Evolutionary conservation across 495 filamentous ascomycete species (phyloP), one percentile per base, ranked within the genome.

Genomic region (Lasiosphaeria miniovina): DNA sequence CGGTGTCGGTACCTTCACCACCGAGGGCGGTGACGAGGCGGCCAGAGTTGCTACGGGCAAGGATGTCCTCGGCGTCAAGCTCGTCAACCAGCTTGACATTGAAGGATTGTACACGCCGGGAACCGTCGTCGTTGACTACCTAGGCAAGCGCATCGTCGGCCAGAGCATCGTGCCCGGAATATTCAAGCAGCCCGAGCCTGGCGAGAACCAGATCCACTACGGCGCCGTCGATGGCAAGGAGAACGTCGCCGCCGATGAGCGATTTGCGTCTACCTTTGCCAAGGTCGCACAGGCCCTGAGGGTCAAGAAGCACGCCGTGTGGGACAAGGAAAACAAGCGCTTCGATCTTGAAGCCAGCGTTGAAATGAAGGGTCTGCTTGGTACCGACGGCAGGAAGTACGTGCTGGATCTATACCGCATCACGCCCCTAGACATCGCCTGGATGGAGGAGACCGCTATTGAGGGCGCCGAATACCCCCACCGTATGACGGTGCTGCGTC

Each of bases 141-240:
- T 98, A 33, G 95, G 95, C 52, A 96, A 94, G 80, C 91, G 95
- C 58, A 88, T 99, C 61, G 94, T 99, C 45, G 95, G 91, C 38
- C 95, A 99, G 78, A 96, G 91, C 68, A 97, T 99, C 61, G 95
- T 99, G 6, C 95, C 95, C 5, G 95, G 95, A 52, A 99, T 99
- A 69, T 99, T 99, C 85, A 96, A 96, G 76, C 95, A 97, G 76
- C 87, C 93, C 31, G 95, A 97, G 66, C 90, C 92, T 17, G 95
- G 93, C 50, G 93, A 97, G 82, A 91, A 94, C 73, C 95, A 97
- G 75, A 97, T 99, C 63, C 93, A 98, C 73, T 99, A 99, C 69
- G 95, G 95, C 68, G 94, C 92, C 62, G 93, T 98, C 51, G 95
- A 99, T 70, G 95, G 95, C 61, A 96, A 93, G 76, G 95, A 99